Evolutionary conservation across 1,284 basidiomycete genomes (phyloP), one percentile per base, ranked within the genome.

Genomic region (Hymenochaete sp.): DNA sequence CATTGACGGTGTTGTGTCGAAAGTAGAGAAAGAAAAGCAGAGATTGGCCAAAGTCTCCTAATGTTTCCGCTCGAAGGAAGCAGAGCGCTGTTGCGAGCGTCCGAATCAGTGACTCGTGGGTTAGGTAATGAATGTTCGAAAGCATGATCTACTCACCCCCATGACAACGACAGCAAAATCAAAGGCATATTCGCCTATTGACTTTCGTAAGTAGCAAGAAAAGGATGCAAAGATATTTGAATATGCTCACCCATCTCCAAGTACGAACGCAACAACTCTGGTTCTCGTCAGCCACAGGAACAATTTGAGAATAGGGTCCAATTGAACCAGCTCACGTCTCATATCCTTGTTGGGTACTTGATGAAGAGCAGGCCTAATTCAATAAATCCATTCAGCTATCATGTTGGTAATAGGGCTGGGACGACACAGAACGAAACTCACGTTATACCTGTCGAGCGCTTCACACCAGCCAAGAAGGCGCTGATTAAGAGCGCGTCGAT

Each of bases 271-370:
- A 89, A 57, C 14, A 87, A 48, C 52, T 86, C 85, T 89, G 57
- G 4, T 43, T 36, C 14, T 40, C 38, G 47, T 27, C 19, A 35
- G 32, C 5, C 32, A n/a, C 14, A 5, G 13, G 6, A 6, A 35
- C 6, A 35, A 35, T n/a, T 35, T 6, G 13, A n/a, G 21, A 8
- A 35, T 35, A n/a, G 32, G 13, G 29, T 26, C 22, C 3, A 19
- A 31, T 28, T 53, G 53, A 27, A 75, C 85, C n/a, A n/a, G n/a
- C n/a, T 64, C 60, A 89, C 86, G 79, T 32, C 86, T 77, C 26
- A 88, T 59, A 55, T 90, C 86, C 59, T 90, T 90, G 69, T 89
- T 88, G 7, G 82, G 79, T 1, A 90, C 78, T 56, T 75, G 74
- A 1, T 73, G 64, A 11, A 90, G 60, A 18, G 77, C 79, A 42